phyloP scores from a whole-genome alignment of 2,329 filamentous ascomycete genomes.

The Aspergillus sergii region DNA sequence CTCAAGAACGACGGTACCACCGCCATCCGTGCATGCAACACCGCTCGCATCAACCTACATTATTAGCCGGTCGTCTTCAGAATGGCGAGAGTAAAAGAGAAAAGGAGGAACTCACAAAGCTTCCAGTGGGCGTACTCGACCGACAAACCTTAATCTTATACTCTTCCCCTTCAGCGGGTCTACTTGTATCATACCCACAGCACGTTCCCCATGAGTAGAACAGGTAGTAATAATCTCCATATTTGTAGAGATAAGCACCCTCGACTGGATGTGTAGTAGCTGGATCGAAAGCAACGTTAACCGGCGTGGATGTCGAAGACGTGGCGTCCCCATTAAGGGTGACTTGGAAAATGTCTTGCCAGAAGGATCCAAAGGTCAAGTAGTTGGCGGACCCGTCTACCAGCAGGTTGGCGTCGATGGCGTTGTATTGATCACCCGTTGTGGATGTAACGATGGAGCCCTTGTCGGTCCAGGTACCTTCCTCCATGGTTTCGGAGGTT shows the following conservation, averaged over 20 bases:
- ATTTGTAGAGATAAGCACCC: slow-evolving; percentile 58
- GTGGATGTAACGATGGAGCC: slow-evolving; percentile 39
- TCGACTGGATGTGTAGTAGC: slow-evolving; percentile 58
- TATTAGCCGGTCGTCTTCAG: not conserved
- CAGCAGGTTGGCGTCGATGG: slow-evolving; percentile 62
- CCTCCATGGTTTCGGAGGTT: slow-evolving; percentile 48
- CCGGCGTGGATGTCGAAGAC: slow-evolving; percentile 35
- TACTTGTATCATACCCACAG: slow-evolving; percentile 58
- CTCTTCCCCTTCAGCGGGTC: slow-evolving; percentile 60
- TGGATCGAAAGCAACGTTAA: slow-evolving; percentile 58
- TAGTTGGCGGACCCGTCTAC: slow-evolving; percentile 46
- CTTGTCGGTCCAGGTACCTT: slow-evolving; percentile 36
- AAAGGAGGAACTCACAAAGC: slow-evolving; percentile 49
- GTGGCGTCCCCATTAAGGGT: slow-evolving; percentile 45
- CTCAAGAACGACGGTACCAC: slow-evolving; percentile 63
- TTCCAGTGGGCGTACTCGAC: slow-evolving; percentile 54
- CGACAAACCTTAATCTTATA: slow-evolving; percentile 69
- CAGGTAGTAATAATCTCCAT: slow-evolving; percentile 63
- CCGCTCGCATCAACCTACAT: slow-evolving; percentile 56
- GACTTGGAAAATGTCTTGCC: slow-evolving; percentile 65
- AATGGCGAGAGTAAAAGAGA: not conserved
- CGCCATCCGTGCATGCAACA: slow-evolving; percentile 55
- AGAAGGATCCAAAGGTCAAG: slow-evolving; percentile 70
- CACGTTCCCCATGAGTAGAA: slow-evolving; percentile 65
- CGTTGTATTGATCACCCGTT: slow-evolving; percentile 54